Conservation (phyloP, 2,329 filamentous ascomycete genomes). For the Trichoderma aggressivum region DNA sequence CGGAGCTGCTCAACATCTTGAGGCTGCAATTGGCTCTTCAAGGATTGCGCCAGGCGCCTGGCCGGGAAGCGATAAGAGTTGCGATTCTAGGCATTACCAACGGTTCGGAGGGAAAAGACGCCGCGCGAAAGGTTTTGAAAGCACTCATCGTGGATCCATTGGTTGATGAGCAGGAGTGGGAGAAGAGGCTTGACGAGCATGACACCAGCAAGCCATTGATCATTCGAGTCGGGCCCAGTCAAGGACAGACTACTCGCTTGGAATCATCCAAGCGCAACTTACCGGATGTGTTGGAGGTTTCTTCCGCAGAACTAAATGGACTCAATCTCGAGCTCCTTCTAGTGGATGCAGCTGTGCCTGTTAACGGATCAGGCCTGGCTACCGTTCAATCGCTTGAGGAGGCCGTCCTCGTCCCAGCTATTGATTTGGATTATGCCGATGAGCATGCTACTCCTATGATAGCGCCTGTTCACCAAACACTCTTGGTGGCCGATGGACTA, state of each 20-base stretch:
- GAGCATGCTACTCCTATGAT: constrained; percentile 64
- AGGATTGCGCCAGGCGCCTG: constrained; percentile 55
- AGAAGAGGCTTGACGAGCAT: constrained; percentile 55
- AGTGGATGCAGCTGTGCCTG: constrained; percentile 46
- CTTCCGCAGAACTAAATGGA: constrained; percentile 58
- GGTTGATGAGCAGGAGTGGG: constrained; percentile 61
- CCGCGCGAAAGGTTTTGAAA: constrained; percentile 63
- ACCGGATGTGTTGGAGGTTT: constrained; percentile 58
- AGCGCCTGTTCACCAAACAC: constrained; percentile 78
- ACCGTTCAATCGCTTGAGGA: constrained; percentile 52
- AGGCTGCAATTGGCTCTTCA: constrained; percentile 68
- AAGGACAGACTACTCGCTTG: constrained; percentile 30
- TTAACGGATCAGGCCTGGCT: constrained; percentile 31
- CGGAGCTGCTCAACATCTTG: constrained; percentile 63
- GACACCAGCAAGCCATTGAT: constrained; percentile 57
- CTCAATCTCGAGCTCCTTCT: constrained; percentile 64
- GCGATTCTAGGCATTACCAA: constrained; percentile 52
- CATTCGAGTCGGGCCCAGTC: constrained; percentile 49
- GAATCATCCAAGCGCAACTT: constrained; percentile 35
- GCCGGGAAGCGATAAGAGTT: constrained; percentile 56
- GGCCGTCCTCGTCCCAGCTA: constrained; percentile 68
- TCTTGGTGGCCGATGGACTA: constrained; percentile 72
- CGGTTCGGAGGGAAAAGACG: constrained; percentile 38
- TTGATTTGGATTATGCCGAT: constrained; percentile 66
- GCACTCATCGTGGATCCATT: constrained; percentile 70